Evolutionary conservation across 2,329 filamentous ascomycete genomes (phyloP), one percentile per base, ranked within the genome.

Genomic region (Zymoseptoria crescenta): DNA sequence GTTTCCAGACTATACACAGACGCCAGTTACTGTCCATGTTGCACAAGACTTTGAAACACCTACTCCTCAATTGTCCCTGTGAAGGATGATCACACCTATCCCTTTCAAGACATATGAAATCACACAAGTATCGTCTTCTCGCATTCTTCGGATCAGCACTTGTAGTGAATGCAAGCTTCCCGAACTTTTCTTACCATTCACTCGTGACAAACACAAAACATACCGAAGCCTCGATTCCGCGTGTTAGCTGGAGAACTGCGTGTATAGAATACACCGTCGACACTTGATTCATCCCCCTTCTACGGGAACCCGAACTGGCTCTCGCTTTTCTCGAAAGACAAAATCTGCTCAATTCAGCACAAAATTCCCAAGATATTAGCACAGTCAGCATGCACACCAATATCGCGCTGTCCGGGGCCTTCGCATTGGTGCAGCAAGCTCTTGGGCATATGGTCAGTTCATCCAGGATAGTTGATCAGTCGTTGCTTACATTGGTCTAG

Each of bases 391-490:
- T 28, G 29, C 27, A 4, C 30, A 21, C 24, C 10, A 19, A 24
- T 8, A 29, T 16, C 7, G 35, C 35, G 53, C 35, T 55, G 19
- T n/a, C 3, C 2, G 9, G 21, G 8, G 16, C 35, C 13, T 35
- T 56, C n/a, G n/a, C 48, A 9, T 30, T 48, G 7, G n/a, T 30
- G 9, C 19, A 21, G 9, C 16, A 24, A 27, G 27, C 30, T 2
- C n/a, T 49, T 8, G 72, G 68, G 8, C 76, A 79, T 60, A 77
- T 79, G 35, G 35, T 45, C 13, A n/a, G 35, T 13, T 1, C 3
- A 45, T 6, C 13, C 9, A 16, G 13, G 13, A 6, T 4, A 16
- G 10, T 41, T 2, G 9, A 13, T n/a, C 16, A 13, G 16, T 7
- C 35, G 13, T 16, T 45, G 35, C 9, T 45, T 45, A 45, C 7